Base-by-base conservation (phyloP, 257 asterid genomes). In the Jaltomata sinuosa region DNA sequence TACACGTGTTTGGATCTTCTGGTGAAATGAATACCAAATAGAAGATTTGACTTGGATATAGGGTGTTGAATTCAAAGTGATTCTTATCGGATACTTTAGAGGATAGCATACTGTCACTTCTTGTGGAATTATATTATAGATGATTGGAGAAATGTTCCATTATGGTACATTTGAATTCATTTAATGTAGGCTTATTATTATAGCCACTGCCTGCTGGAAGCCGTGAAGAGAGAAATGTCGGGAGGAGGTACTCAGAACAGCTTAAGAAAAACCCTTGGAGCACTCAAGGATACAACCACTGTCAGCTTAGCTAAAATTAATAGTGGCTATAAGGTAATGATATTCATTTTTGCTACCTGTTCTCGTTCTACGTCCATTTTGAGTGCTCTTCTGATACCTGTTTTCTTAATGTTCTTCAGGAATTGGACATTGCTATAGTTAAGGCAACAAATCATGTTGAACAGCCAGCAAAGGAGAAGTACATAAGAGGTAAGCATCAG, bases 371-470 rank as follows among this genome's bases (percentile, higher is more conserved):
- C 31, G 42, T 85, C 8, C 34, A 11, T 80, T 52, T 38, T 22
- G 3, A 57, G 29, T 88, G 61, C 76, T 61, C 74, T 59, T 72
- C 57, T 69, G 53, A 71, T 84, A 49, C 45, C 31, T n/a, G 40
- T n/a, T 61, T 77, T 79, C 21, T 22, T 79, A 34, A 42, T 42
- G 55, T 71, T 78, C 53, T 54, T 14, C 87, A 96, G 99, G 99
- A 94, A 52, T 90, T 96, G 92, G 99, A 96, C 87, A 93, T 96
- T 86, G 99, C 99, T 76, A 90, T 96, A 88, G 99, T 96, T 85
- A 94, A 91, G 95, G 99, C 99, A 11, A 96, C 99, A 77, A 96
- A 96, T 91, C 99, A 96, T 68, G 97, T 92, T 6, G 99, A 97
- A 81, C 96, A 93, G 22, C 98, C 98, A n/a, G 96, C 98, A 11